Base-by-base conservation (phyloP, 345 rosid genomes). In the Gossypium turneri region DNA sequence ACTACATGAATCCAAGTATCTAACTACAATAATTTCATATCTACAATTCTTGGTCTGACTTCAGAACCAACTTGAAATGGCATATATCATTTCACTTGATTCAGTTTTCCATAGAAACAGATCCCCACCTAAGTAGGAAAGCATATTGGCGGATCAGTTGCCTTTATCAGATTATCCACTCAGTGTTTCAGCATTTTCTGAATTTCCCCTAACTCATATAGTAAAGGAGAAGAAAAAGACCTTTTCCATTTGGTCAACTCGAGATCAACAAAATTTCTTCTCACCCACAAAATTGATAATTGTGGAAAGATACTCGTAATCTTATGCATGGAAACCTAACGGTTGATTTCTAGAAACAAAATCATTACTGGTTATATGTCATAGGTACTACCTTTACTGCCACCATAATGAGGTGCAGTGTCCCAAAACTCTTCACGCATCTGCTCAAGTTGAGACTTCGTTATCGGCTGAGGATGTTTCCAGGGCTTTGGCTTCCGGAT, bases 381-480 rank as follows among this genome's bases (percentile, higher is more conserved):
- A 51, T 0, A 27, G 65, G 10, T 52, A 43, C 11, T 78, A 90
- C 97, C 98, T 94, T 92, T 90, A 34, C 88, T 81, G 60, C 96
- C 97, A 64, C 98, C 98, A 78, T 89, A 94, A 62, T 92, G 98
- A 79, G 98, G 98, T 78, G 98, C 93, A 57, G 98, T 94, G 82
- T 92, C 98, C 97, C 94, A 94, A 82, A 92, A 90, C 80, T 94
- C 98, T 75, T 94, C 98, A 57, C 94, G 91, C 82, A 92, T 34
- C 84, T 92, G 88, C 82, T 85, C 61, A 62, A 94, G 90, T 81
- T 89, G 88, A 79, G 96, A 79, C 86, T 86, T 94, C 2, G 91
- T 89, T 51, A 94, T 88, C 11, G 93, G 93, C 81, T 88, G 88
- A 59, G 97, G 77, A 87, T 92, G 96, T 73, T 89, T 94, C 96